These are phyloP conservation scores for Circinella minor DNA, from an alignment of 371 early-diverging fungal genomes.

Conservation along the genomic window DNA sequence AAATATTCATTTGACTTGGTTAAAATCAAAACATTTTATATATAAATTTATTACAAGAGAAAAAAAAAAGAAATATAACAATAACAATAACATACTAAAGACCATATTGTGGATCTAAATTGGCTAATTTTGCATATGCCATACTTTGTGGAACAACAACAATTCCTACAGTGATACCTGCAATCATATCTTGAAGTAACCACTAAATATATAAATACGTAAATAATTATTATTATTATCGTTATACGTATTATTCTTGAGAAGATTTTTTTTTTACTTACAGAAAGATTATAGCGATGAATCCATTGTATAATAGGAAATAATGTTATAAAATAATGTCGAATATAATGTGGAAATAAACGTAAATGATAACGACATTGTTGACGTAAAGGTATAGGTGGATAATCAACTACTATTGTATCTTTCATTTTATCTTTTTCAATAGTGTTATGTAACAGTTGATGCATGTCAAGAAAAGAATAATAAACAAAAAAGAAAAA, in stretches of 20 bases:
- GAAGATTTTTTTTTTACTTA: background rate
- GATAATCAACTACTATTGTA: background rate
- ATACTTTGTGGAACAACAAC: slow-evolving; percentile 86
- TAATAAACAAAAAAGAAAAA: no score
- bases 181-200: slow-evolving; percentile 83
- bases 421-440: background rate
- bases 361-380: background rate
- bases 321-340: background rate
- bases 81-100: slow-evolving; percentile 38
- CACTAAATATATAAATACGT: slow-evolving; percentile 51
- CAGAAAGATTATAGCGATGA: slow-evolving; percentile 63
- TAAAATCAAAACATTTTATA: slow-evolving; percentile 22
- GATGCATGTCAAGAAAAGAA: no score
- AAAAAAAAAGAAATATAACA: slow-evolving; percentile 17
- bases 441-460: no score
- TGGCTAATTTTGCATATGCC: slow-evolving; percentile 84
- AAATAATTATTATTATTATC: no score
- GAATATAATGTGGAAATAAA: slow-evolving; percentile 3
- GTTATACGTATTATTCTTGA: no score
- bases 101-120: slow-evolving; percentile 65
- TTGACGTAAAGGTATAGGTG: slow-evolving; percentile 4
- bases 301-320: slow-evolving; percentile 79
- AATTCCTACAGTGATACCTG: slow-evolving; percentile 87
- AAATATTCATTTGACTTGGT: slow-evolving; percentile 2
- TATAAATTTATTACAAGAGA: slow-evolving; percentile 13